These are phyloP conservation scores for Ascochyta lentis DNA, from an alignment of 2,329 filamentous ascomycete species.

Conservation along the genomic window DNA sequence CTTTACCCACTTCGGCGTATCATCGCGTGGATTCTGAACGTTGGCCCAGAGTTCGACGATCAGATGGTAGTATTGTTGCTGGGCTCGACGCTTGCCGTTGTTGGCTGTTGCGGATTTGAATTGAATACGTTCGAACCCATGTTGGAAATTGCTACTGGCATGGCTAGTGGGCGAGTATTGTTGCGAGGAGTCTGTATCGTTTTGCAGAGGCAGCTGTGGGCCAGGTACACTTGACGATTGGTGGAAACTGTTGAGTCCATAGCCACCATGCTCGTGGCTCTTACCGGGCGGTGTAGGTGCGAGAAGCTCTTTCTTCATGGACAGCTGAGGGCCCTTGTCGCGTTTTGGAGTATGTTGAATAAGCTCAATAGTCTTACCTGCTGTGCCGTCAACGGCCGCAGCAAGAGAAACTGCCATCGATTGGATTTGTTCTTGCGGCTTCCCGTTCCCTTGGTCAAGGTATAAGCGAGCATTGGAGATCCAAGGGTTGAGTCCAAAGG, in stretches of 20 bases:
- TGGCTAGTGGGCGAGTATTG: conserved; percentile 46
- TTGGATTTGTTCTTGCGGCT: conserved; percentile 64
- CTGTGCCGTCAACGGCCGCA: conserved; percentile 78
- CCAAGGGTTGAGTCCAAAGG: conserved; percentile 73
- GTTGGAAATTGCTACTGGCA: conserved; percentile 51
- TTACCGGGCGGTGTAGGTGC: conserved; percentile 68
- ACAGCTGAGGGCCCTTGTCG: conserved; percentile 82
- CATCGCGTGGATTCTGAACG: conserved; percentile 40
- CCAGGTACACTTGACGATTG: conserved; percentile 40
- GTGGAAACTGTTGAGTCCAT: conserved; percentile 50
- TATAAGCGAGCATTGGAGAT: conserved; percentile 63
- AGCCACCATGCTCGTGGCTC: conserved; percentile 48
- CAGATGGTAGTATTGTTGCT: conserved; percentile 93
- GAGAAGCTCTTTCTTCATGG: conserved; percentile 74
- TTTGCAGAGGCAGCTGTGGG: conserved; percentile 54
- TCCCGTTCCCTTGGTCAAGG: conserved; percentile 56
- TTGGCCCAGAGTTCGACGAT: conserved; percentile 69
- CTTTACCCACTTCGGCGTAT: conserved; percentile 45
- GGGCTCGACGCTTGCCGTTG: conserved; percentile 87
- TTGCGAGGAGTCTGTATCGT: conserved; percentile 38
- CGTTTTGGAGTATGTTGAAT: conserved; percentile 92
- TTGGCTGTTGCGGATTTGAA: conserved; percentile 95
- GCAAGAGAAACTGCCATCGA: conserved; percentile 85
- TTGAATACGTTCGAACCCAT: conserved; percentile 85
- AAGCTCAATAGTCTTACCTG: conserved; percentile 78